Evolutionary conservation across 1,284 basidiomycete species (phyloP), one percentile per base, ranked within the genome.

Genomic region (Thecaphora thlaspeos): DNA sequence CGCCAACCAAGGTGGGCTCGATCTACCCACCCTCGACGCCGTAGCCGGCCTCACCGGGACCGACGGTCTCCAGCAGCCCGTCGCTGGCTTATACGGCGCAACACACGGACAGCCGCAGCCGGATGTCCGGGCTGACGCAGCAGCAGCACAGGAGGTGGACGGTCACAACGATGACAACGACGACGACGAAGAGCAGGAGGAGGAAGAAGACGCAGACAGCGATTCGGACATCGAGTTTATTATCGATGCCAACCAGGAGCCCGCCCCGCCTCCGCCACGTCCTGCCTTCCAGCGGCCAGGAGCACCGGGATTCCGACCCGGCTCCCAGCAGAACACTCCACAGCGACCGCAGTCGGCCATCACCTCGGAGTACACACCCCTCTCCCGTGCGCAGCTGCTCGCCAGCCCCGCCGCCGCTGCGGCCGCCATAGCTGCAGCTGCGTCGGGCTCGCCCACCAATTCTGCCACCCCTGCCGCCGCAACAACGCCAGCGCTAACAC

Each of bases 291-390:
- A 46, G 22, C 26, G 43, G 12, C 50, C 60, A 24, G 56, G 55
- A 10, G 44, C 28, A 15, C 48, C 55, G 14, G 41, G 42, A 19
- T 34, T 49, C 11, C 54, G 58, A 17, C 56, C 51, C 18, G 30
- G 51, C 12, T 51, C 61, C 23, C 52, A 34, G 11, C 53, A 56
- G 21, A 48, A 39, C 51, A 64, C 56, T 7, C 66, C 62, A 23
- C 61, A 61, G 22, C 59, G 63, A 19, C 54, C 62, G 12, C 55
- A 55, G n/a, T 85, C 86, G 1, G 84, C 87, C 54, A 81, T 91
- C 48, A 90, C 90, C 18, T 92, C 91, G 10, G 91, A 94, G 79
- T 93, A 94, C 78, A 91, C 87, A 0, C 89, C 89, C 9, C 85
- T 87, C n/a, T 84, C 88, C 55, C 83, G 90, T 41, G 86, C 85